Conservation (phyloP, 1,284 basidiomycete genomes). For the Cryptococcus wingfieldii region DNA sequence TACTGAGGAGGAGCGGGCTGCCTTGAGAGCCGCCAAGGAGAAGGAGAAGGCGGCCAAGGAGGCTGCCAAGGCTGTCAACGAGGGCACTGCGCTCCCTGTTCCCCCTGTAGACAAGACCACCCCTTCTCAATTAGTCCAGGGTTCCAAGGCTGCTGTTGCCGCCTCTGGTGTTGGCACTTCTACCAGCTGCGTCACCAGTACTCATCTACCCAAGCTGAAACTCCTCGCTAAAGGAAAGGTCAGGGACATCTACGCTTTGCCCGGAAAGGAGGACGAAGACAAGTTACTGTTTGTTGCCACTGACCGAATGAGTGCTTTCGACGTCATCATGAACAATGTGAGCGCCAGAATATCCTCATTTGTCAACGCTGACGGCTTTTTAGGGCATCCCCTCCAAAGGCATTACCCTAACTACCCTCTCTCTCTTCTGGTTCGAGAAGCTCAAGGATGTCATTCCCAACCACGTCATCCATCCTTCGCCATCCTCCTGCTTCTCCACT, state of each 20-base stretch:
- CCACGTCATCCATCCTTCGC: conserved; percentile 68
- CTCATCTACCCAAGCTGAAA: conserved; percentile 52
- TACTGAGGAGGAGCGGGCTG: conserved; percentile 45
- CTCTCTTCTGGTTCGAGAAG: conserved; percentile 91
- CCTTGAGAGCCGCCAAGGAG: conserved; percentile 40
- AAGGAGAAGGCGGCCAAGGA: conserved; percentile 42
- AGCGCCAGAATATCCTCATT: conserved; percentile 28
- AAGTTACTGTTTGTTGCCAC: conserved; percentile 87
- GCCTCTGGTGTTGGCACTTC: conserved; percentile 2
- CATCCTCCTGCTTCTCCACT: conserved; percentile 20
- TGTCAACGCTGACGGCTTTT: conserved; percentile 5
- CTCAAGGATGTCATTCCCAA: conserved; percentile 74
- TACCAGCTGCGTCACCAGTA: conserved; percentile 27
- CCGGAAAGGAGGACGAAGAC: conserved; percentile 55
- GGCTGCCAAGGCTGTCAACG: conserved; percentile 27
- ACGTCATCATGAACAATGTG: conserved; percentile 89
- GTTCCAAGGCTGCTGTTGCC: conserved; percentile 5
- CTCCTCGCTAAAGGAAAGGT: conserved; percentile 86
- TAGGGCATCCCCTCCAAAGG: conserved; percentile 95
- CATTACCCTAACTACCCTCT: conserved; percentile 80
- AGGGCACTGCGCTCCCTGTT: conserved; percentile 1
- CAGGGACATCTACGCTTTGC: conserved; percentile 77
- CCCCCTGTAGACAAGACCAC: conserved; percentile 2
- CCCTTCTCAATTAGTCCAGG: conserved; percentile 5
- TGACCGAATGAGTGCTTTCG: conserved; percentile 94